Base-by-base conservation (phyloP, 768 basidiomycete genomes). In the Pisolithus marmoratus region DNA sequence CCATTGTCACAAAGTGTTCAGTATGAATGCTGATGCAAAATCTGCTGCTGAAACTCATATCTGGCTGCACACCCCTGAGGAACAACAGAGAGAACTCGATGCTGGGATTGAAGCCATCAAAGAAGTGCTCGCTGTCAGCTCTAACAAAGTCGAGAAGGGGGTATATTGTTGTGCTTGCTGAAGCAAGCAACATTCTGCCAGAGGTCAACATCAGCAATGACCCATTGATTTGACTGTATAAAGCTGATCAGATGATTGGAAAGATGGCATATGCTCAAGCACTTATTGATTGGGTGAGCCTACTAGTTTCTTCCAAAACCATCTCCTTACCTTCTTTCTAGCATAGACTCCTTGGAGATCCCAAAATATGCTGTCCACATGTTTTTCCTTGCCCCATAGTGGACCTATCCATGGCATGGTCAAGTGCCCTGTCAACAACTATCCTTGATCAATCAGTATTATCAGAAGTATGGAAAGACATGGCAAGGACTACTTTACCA, bases 1-100 rank as follows among this genome's bases (percentile, higher is more conserved):
- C 22, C 41, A 42, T 12, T 42, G 59, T 57, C 2, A 45, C 58
- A 53, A 58, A 3, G 47, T 70, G 12, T 63, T 42, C 47, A 50
- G 51, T 15, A 57, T 64, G 31, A 43, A 58, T 48, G 36, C 27
- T 6, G 23, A 15, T 22, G 17, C 5, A 34, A 53, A 53, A 9
- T 8, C 46, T 11, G 3, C 29, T 29, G 29, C 29, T 1, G 29
- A 42, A 29, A n/a, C 17, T 19, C 15, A 5, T 11, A 15, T 22
- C 8, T 15, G 41, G 20, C 36, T 47, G 3, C 42, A 54, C 31
- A 22, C 22, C 0, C 53, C 53, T 1, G 43, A 41, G 40, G 19
- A 36, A 23, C 49, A 54, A 31, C 22, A 20, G 5, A 6, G 12
- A 8, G 44, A 50, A 40, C 22, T 54, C 4, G 8, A 48, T 22